Conservation (phyloP, 768 basidiomycete species). For the Cystobasidium tubakii region DNA sequence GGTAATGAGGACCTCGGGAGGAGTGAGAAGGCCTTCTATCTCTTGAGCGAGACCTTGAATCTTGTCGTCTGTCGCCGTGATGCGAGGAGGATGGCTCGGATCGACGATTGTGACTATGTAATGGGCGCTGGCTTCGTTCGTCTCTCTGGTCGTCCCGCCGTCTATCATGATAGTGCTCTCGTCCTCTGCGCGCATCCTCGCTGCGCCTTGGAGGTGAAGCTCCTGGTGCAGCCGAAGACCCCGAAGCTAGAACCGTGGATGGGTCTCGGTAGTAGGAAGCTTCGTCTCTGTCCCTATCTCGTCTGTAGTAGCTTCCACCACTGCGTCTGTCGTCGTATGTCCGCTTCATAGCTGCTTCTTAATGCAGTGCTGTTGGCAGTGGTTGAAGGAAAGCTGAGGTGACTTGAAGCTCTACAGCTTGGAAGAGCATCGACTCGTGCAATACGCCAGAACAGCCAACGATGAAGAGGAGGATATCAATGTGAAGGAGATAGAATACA, state of each 20-base stretch:
- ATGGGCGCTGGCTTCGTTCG: not conserved
- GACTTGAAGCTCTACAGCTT: not conserved
- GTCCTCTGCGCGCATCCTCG: not conserved
- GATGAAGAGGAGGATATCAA: slow-evolving; percentile 1
- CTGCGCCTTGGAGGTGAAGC: not conserved
- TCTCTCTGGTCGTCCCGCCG: not conserved
- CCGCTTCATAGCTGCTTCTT: slow-evolving; percentile 22
- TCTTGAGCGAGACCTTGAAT: slow-evolving; percentile 7
- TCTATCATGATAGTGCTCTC: not conserved
- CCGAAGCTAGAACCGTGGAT: not conserved
- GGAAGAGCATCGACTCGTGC: not conserved
- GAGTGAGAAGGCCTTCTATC: not conserved
- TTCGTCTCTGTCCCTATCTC: slow-evolving; percentile 19
- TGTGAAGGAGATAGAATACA: not conserved
- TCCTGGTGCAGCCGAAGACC: slow-evolving; percentile 9
- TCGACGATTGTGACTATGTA: not conserved
- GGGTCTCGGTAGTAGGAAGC: slow-evolving; percentile 21
- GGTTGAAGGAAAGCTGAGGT: not conserved
- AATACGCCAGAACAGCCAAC: not conserved
- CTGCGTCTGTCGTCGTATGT: slow-evolving; percentile 31
- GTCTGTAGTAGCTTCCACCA: not conserved
- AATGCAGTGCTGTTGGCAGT: not conserved
- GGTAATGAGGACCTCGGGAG: not conserved
- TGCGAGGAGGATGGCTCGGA: not conserved
- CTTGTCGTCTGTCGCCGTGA: not conserved